Base-by-base conservation (phyloP, 2,329 filamentous ascomycete genomes). In the Ascochyta lentis region DNA sequence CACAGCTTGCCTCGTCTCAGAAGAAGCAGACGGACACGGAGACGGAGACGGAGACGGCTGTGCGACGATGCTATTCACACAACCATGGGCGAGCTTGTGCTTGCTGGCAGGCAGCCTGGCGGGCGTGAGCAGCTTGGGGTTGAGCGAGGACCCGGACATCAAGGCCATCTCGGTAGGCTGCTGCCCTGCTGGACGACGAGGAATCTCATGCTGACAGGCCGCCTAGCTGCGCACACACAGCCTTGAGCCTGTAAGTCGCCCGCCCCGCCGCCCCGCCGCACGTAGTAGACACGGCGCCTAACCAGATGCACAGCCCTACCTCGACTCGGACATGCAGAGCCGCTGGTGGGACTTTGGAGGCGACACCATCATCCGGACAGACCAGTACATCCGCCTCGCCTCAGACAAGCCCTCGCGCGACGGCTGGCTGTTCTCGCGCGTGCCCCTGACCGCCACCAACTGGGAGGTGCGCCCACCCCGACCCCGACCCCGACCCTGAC, bases 271-370 rank as follows among this genome's bases (percentile, higher is more conserved):
- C n/a, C 5, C 29, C 12, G 1, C 29, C 23, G 43, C 13, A 43
- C 40, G 38, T 39, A 37, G 38, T 39, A 37, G 19, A 19, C 19
- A 19, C 19, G 19, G 19, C 19, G 19, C 2, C 64, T 71, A 48
- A 70, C 51, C 29, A 15, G 12, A n/a, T 19, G 33, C 33, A 29
- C 49, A 97, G 90, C 95, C 95, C 60, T 99, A 97, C 79, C 87
- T 99, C 68, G 95, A 99, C 80, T 95, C 92, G 58, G 95, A 98
- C 77, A 93, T 98, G 89, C 90, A 96, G 80, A 96, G 91, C 80
- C 89, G 95, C 75, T 99, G 95, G 94, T 99, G 94, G 79, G 95
- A 99, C 80, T 99, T 96, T 84, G 95, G 95, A 74, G 95, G 94
- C 73, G 92, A 96, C 80, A 92, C 94, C 37, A 89, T 99, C 69